Conservation (phyloP, 148 eudicot species). For the Pouteria glomerata region DNA sequence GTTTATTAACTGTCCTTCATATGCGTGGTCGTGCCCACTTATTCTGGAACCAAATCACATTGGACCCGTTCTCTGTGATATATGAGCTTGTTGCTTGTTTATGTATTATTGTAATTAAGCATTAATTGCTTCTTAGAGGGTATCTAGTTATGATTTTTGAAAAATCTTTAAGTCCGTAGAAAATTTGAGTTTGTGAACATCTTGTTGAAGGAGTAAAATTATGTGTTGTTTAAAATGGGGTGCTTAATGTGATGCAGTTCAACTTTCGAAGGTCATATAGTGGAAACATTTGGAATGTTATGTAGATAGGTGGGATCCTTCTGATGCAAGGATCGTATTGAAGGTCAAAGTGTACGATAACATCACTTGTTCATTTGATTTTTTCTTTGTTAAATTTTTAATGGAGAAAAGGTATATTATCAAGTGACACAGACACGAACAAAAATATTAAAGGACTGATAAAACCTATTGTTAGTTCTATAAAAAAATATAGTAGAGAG, state of each 20-base stretch:
- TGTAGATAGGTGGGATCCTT: not conserved
- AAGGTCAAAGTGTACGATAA: not conserved
- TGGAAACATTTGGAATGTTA: not conserved
- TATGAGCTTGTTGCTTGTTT: not conserved
- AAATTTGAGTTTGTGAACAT: slow-evolving; percentile 2
- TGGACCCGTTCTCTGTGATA: not conserved
- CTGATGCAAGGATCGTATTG: not conserved
- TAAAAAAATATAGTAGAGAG: not conserved
- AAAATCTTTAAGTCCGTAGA: not conserved
- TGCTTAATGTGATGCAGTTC: not conserved
- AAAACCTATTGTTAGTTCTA: not conserved
- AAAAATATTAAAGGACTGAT: not conserved
- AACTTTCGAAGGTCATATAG: not conserved
- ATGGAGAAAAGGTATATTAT: not conserved
- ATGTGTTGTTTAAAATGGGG: not conserved
- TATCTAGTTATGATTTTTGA: not conserved
- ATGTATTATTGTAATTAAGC: not conserved
- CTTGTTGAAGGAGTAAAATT: not conserved
- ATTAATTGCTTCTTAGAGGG: not conserved
- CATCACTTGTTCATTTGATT: not conserved
- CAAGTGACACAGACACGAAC: not conserved
- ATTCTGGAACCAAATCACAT: not conserved
- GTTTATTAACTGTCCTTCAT: not conserved
- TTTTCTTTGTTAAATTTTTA: not conserved
- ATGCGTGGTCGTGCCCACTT: not conserved